Evolutionary conservation across 176 grass and related monocot genomes (phyloP), one percentile per base, ranked within the genome.

Genomic region (Thinopyrum elongatum): DNA sequence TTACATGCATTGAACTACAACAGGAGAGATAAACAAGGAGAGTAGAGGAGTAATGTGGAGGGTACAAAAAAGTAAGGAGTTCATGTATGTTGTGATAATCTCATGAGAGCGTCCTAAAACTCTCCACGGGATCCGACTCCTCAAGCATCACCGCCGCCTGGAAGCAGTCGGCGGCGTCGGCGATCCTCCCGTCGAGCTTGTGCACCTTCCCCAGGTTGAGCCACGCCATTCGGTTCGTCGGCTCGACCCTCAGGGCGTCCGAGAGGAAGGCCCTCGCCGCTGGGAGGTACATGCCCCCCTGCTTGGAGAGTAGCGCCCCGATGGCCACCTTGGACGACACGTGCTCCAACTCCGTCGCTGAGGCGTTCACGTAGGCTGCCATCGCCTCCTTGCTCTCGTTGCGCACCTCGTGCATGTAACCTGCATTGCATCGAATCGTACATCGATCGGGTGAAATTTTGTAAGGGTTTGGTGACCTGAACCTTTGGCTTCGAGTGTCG

Each of bases 71-170:
- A 51, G 49, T 12, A 23, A 41, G n/a, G 36, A 42, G 10, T 30
- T 76, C 5, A 22, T 76, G 46, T 31, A 58, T 76, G 22, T 3
- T 82, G 41, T n/a, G 14, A 49, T 10, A 21, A 70, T 28, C 51
- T 98, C 84, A 94, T 74, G 78, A 73, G 46, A 95, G 44, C 7
- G 85, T 90, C 41, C 72, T 92, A 75, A 92, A 98, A 70, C 84
- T 92, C 81, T 98, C 93, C 30, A 98, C 83, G 80, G 96, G 93
- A 91, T 98, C 90, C 4, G 93, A 94, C 68, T 98, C 97, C 82
- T 95, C 97, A 2, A 98, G 88, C 92, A 98, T 87, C 26, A 87
- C 90, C 1, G 96, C 88, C 0, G 93, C 96, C 70, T 95, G 93
- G 79, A 98, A 98, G 79, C 96, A 95, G n/a, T 98, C 96, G 1